Base-by-base conservation (phyloP, 2,329 filamentous ascomycete genomes). In the Pseudogymnoascus sp. region DNA sequence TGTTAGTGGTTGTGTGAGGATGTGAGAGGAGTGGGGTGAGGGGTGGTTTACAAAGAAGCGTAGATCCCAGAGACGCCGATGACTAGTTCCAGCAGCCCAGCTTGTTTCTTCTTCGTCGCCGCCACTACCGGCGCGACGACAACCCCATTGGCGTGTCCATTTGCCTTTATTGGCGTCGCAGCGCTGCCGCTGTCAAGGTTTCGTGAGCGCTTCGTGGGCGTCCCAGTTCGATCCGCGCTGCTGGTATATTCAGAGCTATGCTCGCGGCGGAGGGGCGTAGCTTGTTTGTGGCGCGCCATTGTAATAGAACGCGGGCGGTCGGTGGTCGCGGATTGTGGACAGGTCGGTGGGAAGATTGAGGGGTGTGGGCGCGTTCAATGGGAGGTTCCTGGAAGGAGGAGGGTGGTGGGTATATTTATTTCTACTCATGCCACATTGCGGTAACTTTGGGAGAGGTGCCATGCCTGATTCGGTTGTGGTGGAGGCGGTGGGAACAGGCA, bases 11-110 rank as follows among this genome's bases (percentile, higher is more conserved):
- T 39, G 43, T 19, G 29, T 39, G 23, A 31, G 19, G 19, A 19
- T 19, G 19, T 19, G 19, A 19, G 19, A 19, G 19, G 19, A 19
- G 19, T 10, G 19, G 11, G 45, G 31, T 29, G 38, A 6, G 55
- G 58, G 26, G 19, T 31, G 43, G 7, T 77, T 72, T 83, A 97
- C 93, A 99, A 99, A 37, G 92, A 96, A 37, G 89, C 91, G 75
- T 99, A 99, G 69, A 99, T 99, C 64, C 94, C 94, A 6, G 86
- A 87, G n/a, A 97, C 91, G 67, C 92, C 93, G 65, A 96, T 84
- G 59, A 92, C 76, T 62, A 97, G 83, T 75, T 96, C 89, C 70
- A 89, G 72, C 31, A 91, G 73, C 4, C 90, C 89, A 7, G 87
- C 81, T 29, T 84, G 81, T 62, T 76, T 72, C 62, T 66, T 65